Percentiles rank a stretch among this genome's conserved stretches.
These are phyloP conservation scores for Paecilomyces formosus DNA, from an alignment of 2,329 filamentous ascomycete species.

Conservation along the genomic window DNA sequence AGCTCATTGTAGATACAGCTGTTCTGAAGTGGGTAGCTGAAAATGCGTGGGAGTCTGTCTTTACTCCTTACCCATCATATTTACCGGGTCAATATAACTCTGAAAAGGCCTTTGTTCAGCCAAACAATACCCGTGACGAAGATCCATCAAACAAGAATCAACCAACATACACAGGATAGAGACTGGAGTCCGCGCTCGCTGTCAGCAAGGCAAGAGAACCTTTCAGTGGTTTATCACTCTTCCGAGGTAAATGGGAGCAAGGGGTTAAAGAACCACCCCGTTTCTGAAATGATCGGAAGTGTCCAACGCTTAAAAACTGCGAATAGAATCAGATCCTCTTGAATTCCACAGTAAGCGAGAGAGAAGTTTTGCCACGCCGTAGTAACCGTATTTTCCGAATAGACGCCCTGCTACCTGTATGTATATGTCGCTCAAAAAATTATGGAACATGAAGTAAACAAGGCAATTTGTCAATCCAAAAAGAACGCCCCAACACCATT, in stretches of 20 bases:
- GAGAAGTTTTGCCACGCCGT: neutral
- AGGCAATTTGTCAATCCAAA: neutral
- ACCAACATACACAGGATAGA: neutral
- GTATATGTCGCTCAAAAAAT: neutral
- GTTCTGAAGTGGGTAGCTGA: neutral
- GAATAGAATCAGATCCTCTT: neutral
- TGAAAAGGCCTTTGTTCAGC: neutral
- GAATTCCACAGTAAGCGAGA: neutral
- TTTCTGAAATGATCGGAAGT: neutral
- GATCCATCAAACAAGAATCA: neutral
- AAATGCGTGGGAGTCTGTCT: neutral
- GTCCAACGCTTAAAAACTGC: neutral
- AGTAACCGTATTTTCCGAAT: neutral
- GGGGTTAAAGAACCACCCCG: neutral
- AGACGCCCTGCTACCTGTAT: constrained; percentile 1
- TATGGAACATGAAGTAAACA: neutral
- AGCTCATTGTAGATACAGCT: neutral
- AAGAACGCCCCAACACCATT: neutral
- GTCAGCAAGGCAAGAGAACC: neutral
- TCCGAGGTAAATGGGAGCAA: neutral
- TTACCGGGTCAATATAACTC: neutral
- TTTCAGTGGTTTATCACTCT: neutral
- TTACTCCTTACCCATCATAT: neutral
- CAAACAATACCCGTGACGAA: neutral
- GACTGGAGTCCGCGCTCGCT: neutral